Evolutionary conservation across 139 green algal species (phyloP), one percentile per base, ranked within the genome.

Genomic region (Volvox reticuliferus): DNA sequence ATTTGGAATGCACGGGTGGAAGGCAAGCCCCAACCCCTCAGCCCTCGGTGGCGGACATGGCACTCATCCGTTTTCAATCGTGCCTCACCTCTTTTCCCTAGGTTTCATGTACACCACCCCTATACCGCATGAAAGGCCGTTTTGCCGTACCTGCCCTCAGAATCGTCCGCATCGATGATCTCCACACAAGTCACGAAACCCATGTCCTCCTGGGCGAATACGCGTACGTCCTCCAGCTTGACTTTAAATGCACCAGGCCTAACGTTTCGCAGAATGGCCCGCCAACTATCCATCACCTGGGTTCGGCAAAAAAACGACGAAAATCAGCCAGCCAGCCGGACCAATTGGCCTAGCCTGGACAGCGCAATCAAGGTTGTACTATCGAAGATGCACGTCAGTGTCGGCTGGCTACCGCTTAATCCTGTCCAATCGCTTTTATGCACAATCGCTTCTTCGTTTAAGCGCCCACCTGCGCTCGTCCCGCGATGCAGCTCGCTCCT

Each of bases 271-370:
- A 99, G 69, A 9, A 99, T 93, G 24, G 95, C 36, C 2, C 93
- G 89, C 97, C 97, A 99, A 91, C 97, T 97, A 22, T 97, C 93
- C 82, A 99, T 94, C 0, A 98, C 96, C 94, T 97, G 79, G 37
- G 20, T 24, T 26, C 67, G 12, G 14, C 24, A 12, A 28, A 14
- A n/a, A 55, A 55, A 5, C 44, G 44, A 55, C 44, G 44, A 55
- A 55, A 55, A 55, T 9, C 65, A 73, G 65, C 65, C 65, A 73
- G 65, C 65, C 65, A n/a, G n/a, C n/a, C n/a, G n/a, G n/a, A n/a
- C n/a, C n/a, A n/a, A n/a, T n/a, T n/a, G n/a, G n/a, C n/a, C n/a
- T n/a, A n/a, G n/a, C n/a, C n/a, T n/a, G n/a, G n/a, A n/a, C 44
- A 14, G 44, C 44, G 44, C 44, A 55, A 55, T 55, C 44, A 55